Conservation (phyloP, 768 basidiomycete genomes). For the Rhizopogon salebrosus region DNA sequence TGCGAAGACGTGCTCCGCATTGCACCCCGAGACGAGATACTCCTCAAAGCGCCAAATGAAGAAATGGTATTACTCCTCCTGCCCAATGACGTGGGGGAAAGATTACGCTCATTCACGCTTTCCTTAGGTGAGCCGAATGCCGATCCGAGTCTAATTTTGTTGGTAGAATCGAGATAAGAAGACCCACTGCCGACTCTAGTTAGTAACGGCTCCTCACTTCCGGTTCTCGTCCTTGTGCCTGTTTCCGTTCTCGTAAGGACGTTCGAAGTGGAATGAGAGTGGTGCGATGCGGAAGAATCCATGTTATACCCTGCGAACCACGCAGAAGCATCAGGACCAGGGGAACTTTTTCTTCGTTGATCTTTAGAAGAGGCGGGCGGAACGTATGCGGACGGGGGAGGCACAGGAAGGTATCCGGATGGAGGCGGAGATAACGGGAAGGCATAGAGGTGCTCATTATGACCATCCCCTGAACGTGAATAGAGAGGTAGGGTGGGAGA, state of each 20-base stretch:
- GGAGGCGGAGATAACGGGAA: constrained; percentile 20
- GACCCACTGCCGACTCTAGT: constrained; percentile 1
- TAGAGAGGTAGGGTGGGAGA: constrained; percentile 21
- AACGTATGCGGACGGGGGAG: constrained; percentile 25
- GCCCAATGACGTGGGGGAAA: constrained; percentile 7
- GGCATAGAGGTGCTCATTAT: constrained; percentile 12
- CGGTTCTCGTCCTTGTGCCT: constrained; percentile 22
- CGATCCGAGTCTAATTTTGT: constrained; percentile 18
- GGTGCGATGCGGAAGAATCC: constrained; percentile 24
- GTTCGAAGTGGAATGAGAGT: constrained; percentile 18
- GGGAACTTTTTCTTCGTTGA: constrained; percentile 18
- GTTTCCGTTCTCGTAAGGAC: constrained; percentile 15
- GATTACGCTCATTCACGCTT: constrained; percentile 17
- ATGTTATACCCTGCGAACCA: constrained; percentile 21
- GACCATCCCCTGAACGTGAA: background rate
- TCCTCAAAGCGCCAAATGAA: constrained; percentile 22
- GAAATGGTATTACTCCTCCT: constrained; percentile 20
- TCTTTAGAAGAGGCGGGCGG: background rate
- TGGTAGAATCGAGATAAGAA: constrained; percentile 5
- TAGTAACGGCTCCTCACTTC: constrained; percentile 25
- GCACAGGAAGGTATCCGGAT: constrained; percentile 4
- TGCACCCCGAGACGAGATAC: constrained; percentile 28
- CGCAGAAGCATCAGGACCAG: constrained; percentile 21
- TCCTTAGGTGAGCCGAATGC: constrained; percentile 23
- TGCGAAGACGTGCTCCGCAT: constrained; percentile 17